Evolutionary conservation across 176 grass and related monocot species (phyloP).

Genomic region (Calamus simplicifolius): DNA sequence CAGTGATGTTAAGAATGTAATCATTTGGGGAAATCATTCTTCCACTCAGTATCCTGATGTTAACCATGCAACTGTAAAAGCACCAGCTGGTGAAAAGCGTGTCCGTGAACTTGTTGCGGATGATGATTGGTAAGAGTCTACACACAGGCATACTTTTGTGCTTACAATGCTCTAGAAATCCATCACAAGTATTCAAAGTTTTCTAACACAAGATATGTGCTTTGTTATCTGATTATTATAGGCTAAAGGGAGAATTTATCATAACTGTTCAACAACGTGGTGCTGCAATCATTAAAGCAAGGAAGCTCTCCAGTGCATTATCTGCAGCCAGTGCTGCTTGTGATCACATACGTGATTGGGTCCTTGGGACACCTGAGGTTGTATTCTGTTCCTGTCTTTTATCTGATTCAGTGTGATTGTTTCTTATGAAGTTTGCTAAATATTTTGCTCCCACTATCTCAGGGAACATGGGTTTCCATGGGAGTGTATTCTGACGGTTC

Average conservation of each 20-base stretch:
- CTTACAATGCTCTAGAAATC: too few species aligned
- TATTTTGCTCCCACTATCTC: neutral
- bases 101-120: constrained; percentile 67
- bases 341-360: constrained; percentile 93
- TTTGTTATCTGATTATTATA: constrained; percentile 6
- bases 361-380: constrained; percentile 92
- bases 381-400: constrained; percentile 2
- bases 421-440: neutral
- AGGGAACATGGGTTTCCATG: constrained; percentile 98
- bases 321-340: constrained; percentile 96
- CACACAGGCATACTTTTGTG: too few species aligned
- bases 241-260: constrained; percentile 75
- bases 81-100: constrained; percentile 58
- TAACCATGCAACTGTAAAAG: constrained; percentile 73
- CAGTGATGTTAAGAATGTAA: constrained; percentile 79
- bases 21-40: constrained; percentile 98
- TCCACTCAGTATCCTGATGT: constrained; percentile 90
- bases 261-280: constrained; percentile 85
- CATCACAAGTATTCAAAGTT: too few species aligned
- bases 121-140: constrained; percentile 53
- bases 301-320: constrained; percentile 93
- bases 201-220: too few species aligned
- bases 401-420: neutral
- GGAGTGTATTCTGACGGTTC: constrained; percentile 95
- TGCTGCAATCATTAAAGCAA: constrained; percentile 92